Evolutionary conservation across 2,329 filamentous ascomycete species (phyloP).

Genomic region (Microcyclospora pomicola): DNA sequence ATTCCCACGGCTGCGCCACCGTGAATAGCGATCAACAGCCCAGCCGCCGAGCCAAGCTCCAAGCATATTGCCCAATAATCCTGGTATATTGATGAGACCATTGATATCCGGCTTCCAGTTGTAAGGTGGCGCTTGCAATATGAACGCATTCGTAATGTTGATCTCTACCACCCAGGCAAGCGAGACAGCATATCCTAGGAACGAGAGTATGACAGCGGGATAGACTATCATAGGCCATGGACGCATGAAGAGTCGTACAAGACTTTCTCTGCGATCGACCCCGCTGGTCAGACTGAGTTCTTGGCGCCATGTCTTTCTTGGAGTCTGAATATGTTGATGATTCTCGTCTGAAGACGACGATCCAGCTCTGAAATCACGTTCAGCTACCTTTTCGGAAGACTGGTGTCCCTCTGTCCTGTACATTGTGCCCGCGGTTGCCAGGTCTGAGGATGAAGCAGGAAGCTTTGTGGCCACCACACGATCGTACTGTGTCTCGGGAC

Average conservation of each 20-base stretch:
- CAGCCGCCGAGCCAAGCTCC: constrained; percentile 31
- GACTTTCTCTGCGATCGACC: constrained; percentile 16
- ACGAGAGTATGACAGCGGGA: constrained; percentile 25
- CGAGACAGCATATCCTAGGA: constrained; percentile 25
- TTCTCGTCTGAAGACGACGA: constrained; percentile 3
- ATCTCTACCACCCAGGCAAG: constrained; percentile 27
- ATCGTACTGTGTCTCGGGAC: constrained; percentile 26
- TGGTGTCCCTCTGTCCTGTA: not conserved
- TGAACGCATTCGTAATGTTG: constrained; percentile 27
- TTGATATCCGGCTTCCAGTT: constrained; percentile 24
- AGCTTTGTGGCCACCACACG: constrained; percentile 8
- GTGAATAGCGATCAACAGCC: constrained; percentile 30
- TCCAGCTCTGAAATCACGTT: too few species aligned
- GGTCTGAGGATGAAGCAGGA: constrained; percentile 1
- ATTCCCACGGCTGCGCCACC: constrained; percentile 28
- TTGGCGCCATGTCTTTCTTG: constrained; percentile 23
- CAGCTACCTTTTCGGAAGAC: constrained; percentile 2
- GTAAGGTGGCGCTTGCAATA: constrained; percentile 28
- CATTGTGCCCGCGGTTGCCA: not conserved
- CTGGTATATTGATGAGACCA: constrained; percentile 28
- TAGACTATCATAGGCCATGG: constrained; percentile 26
- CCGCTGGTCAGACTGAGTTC: constrained; percentile 24
- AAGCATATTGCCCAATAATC: constrained; percentile 29
- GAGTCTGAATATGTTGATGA: constrained; percentile 1
- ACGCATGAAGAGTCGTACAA: constrained; percentile 24